phyloP scores from a whole-genome alignment of 768 basidiomycete species.

The Mrakia gelida region DNA sequence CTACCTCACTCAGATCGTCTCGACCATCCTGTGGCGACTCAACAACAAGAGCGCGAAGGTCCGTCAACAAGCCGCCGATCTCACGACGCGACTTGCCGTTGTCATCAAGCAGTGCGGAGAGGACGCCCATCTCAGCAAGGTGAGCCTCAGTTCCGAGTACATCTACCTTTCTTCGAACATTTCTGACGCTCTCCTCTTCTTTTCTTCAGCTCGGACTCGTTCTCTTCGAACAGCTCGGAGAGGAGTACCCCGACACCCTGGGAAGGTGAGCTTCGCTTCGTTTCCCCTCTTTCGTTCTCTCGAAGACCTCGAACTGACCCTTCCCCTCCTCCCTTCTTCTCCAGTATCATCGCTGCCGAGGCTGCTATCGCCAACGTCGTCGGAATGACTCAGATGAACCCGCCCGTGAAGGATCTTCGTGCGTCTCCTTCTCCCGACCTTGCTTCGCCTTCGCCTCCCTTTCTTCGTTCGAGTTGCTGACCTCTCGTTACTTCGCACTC shows the following conservation, averaged over 20 bases:
- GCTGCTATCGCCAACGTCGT: slow-evolving; percentile 99
- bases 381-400: slow-evolving; percentile 99
- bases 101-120: slow-evolving; percentile 99
- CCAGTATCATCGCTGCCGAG: slow-evolving; percentile 94
- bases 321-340: slow-evolving; percentile 12
- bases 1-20: slow-evolving; percentile 96
- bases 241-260: slow-evolving; percentile 98
- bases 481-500: not conserved
- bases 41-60: slow-evolving; percentile 99
- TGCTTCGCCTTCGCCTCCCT: slow-evolving; percentile 13
- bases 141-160: not conserved
- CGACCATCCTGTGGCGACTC: slow-evolving; percentile 96
- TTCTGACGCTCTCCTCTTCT: not conserved
- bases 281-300: not conserved
- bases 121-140: slow-evolving; percentile 85
- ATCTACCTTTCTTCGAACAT: not conserved
- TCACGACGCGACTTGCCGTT: slow-evolving; percentile 89
- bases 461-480: slow-evolving; percentile 35
- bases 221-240: slow-evolving; percentile 95
- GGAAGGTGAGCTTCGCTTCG: slow-evolving; percentile 52
- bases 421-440: slow-evolving; percentile 48
- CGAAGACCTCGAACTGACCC: not conserved
- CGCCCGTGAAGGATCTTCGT: slow-evolving; percentile 97
- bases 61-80: slow-evolving; percentile 96
- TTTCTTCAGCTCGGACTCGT: slow-evolving; percentile 68